Evolutionary conservation across 1,284 basidiomycete species (phyloP), one percentile per base, ranked within the genome.

Genomic region (Cystobasidiaceae sp.): DNA sequence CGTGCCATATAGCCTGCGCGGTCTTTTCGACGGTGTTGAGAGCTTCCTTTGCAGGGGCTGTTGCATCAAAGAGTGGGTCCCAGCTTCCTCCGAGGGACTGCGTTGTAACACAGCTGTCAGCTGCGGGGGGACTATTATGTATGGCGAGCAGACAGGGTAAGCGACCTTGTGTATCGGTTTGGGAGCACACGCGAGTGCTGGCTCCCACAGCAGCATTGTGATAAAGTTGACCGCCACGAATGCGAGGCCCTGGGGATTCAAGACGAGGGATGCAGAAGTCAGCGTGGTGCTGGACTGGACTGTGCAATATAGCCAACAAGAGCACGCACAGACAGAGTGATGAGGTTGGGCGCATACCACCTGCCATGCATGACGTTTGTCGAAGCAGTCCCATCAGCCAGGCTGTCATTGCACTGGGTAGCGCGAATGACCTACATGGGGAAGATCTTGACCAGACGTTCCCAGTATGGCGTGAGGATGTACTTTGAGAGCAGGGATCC

Each of bases 381-480:
- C 9, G 21, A 17, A 43, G 41, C 4, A 25, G 23, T n/a, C 7
- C 6, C 13, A 25, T 13, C 30, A 43, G 57, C 21, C 15, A 5
- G 19, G 7, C 21, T 6, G 28, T 2, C 7, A 11, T 8, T 30
- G 45, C 13, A 8, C 41, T 19, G 27, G n/a, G 25, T 2, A 7
- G 9, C 8, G 33, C 19, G 8, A 28, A 28, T 32, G 5, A 97
- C 81, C 51, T 79, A 86, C 55, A 82, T 81, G 0, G 94, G 96
- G 84, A 93, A 96, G 34, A 93, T 81, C 17, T 85, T 90, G 55
- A 97, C 90, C 69, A 97, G 86, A 87, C 88, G 89, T 68, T 83
- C 93, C 94, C 94, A 98, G 79, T 89, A 97, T 1, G 90, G 92
- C 57, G 86, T 85, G 64, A 98, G 82, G 34, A 97, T 79, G 78